A percentile compares a stretch with the other conserved stretches of the same genome.
These are phyloP conservation scores for Diaporthe longicolla DNA, from an alignment of 2,329 filamentous ascomycete species.

Conservation along the genomic window DNA sequence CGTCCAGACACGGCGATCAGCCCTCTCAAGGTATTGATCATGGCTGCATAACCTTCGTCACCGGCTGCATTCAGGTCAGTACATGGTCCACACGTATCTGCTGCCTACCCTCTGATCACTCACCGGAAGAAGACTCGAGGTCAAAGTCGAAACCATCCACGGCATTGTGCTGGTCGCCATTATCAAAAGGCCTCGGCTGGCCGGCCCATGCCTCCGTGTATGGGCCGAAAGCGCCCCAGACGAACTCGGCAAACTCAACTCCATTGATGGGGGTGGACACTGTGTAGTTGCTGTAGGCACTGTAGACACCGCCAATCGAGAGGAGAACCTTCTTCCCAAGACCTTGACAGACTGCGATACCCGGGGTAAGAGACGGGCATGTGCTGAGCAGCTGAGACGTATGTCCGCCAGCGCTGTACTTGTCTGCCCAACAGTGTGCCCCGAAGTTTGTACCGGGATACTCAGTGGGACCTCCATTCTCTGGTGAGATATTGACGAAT, in stretches of 20 bases:
- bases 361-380: conserved; percentile 53
- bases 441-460: conserved; percentile 58
- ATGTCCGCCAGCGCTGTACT: conserved; percentile 48
- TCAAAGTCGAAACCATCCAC: conserved; percentile 69
- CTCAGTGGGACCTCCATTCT: conserved; percentile 51
- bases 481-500: conserved; percentile 57
- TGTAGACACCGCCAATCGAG: conserved; percentile 70
- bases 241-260: conserved; percentile 54
- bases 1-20: conserved; percentile 40
- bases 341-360: conserved; percentile 66
- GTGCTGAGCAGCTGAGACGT: conserved; percentile 51
- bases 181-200: conserved; percentile 60
- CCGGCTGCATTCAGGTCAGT: conserved; percentile 43
- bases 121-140: conserved; percentile 55
- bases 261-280: conserved; percentile 50
- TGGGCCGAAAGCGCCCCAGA: conserved; percentile 57
- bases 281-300: conserved; percentile 50
- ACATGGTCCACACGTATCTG: neutral
- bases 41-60: conserved; percentile 47
- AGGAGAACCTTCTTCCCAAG: conserved; percentile 73
- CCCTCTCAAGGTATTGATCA: conserved; percentile 47
- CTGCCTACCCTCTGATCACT: neutral
- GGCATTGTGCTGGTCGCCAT: conserved; percentile 50
- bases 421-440: conserved; percentile 52
- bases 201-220: conserved; percentile 45